Conservation (phyloP, 352 stramenopile species). For the Phytophthora cajani region DNA sequence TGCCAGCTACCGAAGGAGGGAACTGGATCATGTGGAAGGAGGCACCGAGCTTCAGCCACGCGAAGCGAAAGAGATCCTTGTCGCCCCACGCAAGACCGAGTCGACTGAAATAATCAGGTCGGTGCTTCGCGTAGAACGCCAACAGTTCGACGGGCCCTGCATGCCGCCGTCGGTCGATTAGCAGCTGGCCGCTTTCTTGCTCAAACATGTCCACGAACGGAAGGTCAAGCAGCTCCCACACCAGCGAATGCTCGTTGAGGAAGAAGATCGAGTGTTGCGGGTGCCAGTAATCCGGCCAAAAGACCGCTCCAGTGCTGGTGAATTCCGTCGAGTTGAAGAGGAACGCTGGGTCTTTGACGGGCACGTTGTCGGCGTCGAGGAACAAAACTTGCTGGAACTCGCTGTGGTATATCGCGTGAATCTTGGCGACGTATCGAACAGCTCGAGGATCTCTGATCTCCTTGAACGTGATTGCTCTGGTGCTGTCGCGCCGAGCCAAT, state of each 20-base stretch:
- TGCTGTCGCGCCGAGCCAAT: constrained; percentile 20
- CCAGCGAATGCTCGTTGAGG: constrained; percentile 52
- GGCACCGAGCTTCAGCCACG: constrained; percentile 68
- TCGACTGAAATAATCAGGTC: constrained; percentile 55
- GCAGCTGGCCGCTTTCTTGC: constrained; percentile 72
- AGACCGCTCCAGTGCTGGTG: constrained; percentile 50
- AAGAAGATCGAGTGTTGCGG: constrained; percentile 71
- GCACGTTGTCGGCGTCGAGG: constrained; percentile 73
- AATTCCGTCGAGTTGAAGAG: constrained; percentile 63
- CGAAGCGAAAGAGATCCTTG: constrained; percentile 80
- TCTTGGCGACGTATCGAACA: constrained; percentile 54
- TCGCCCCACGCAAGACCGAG: constrained; percentile 67
- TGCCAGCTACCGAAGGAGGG: constrained; percentile 46
- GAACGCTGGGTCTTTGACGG: constrained; percentile 60
- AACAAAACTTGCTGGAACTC: constrained; percentile 69
- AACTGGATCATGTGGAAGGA: constrained; percentile 60
- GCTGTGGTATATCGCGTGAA: constrained; percentile 65
- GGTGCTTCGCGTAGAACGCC: constrained; percentile 58
- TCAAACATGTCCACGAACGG: constrained; percentile 75
- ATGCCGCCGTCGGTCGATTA: constrained; percentile 50
- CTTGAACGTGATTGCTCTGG: constrained; percentile 45
- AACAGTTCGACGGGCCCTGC: constrained; percentile 52
- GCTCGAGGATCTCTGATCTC: constrained; percentile 24
- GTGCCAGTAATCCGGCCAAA: constrained; percentile 82
- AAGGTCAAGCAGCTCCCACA: constrained; percentile 68